Evolutionary conservation across 257 asterid species (phyloP).

Genomic region (Capsicum pubescens): DNA sequence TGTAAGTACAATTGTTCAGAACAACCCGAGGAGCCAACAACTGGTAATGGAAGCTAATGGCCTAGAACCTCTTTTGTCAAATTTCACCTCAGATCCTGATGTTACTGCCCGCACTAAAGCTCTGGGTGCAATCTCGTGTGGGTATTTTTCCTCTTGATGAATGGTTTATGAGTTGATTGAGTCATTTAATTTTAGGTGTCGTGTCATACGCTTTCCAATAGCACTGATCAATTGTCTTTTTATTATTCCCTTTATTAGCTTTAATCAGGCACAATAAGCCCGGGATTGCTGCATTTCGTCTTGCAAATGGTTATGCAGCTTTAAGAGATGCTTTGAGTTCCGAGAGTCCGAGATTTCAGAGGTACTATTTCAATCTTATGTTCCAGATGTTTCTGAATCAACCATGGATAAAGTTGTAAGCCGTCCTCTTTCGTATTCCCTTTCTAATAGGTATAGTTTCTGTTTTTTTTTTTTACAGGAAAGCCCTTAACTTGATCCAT

Average conservation of each 20-base stretch:
- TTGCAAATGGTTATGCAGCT: constrained; percentile 79
- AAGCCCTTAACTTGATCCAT: constrained; percentile 79
- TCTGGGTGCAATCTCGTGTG: constrained; percentile 89
- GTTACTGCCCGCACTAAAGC: constrained; percentile 78
- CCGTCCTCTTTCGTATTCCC: not conserved
- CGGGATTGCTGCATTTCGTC: constrained; percentile 76
- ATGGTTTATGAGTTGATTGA: not conserved
- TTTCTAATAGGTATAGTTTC: not conserved
- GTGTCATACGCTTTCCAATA: not conserved
- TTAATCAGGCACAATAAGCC: constrained; percentile 81
- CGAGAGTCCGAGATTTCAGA: constrained; percentile 70
- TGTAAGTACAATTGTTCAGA: constrained; percentile 85
- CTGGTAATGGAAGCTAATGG: constrained; percentile 92
- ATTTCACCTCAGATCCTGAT: constrained; percentile 83
- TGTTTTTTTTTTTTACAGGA: constrained; percentile 58
- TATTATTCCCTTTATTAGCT: constrained; percentile 44
- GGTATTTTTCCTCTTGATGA: constrained; percentile 34
- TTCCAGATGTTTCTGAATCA: not conserved
- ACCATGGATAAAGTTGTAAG: not conserved
- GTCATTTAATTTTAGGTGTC: not conserved
- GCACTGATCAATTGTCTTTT: not conserved
- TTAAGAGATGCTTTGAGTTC: constrained; percentile 81
- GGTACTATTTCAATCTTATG: constrained; percentile 43
- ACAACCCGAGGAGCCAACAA: constrained; percentile 87
- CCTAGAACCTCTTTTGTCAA: constrained; percentile 65